Evolutionary conservation across 1,284 basidiomycete species (phyloP).

Genomic region (Coniferiporia sulphurascens): DNA sequence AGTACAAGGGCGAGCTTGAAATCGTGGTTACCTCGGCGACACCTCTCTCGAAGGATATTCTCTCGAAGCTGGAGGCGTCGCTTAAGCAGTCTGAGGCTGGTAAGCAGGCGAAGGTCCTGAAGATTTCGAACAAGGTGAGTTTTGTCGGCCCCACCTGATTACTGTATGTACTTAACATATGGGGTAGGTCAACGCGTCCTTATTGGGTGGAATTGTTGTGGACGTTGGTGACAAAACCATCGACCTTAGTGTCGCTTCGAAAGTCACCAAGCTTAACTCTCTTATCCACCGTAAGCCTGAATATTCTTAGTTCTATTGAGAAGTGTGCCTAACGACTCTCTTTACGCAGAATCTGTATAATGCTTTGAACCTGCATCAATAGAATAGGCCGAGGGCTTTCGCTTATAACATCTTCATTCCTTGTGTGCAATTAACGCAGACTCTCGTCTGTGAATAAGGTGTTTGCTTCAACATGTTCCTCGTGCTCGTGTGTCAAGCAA

Average conservation of each 20-base stretch:
- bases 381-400: conserved; percentile 4
- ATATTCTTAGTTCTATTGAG: not conserved
- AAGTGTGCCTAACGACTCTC: not conserved
- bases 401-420: not conserved
- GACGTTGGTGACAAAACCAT: conserved; percentile 99
- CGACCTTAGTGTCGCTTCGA: conserved; percentile 89
- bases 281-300: conserved; percentile 69
- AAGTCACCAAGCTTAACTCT: conserved; percentile 92
- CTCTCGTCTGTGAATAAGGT: not conserved
- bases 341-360: conserved; percentile 17
- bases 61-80: conserved; percentile 72
- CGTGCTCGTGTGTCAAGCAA: too few species aligned
- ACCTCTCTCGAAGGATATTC: conserved; percentile 70
- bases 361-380: not conserved
- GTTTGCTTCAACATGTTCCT: not conserved
- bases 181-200: conserved; percentile 76
- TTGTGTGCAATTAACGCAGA: not conserved
- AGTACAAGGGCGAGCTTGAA: conserved; percentile 91
- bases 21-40: conserved; percentile 88
- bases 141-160: not conserved
- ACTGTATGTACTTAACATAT: conserved; percentile 4
- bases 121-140: conserved; percentile 81
- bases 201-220: conserved; percentile 88
- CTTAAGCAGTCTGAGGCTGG: conserved; percentile 84
- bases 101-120: conserved; percentile 79